These are phyloP conservation scores for Margaritispora aquatica DNA, from an alignment of 495 filamentous ascomycete genomes.

Conservation along the genomic window DNA sequence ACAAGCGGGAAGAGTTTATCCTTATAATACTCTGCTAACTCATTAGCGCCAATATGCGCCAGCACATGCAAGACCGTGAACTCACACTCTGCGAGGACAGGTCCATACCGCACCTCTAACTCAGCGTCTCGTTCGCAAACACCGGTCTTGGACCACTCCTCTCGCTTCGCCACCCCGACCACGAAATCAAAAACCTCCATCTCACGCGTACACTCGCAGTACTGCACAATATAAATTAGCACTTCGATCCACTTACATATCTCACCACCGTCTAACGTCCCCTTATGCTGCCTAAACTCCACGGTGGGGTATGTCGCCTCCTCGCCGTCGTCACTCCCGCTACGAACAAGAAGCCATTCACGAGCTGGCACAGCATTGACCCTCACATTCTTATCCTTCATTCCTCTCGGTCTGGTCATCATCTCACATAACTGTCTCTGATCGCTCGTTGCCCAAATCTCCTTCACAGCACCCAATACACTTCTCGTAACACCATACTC, in stretches of 20 bases:
- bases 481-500: background rate
- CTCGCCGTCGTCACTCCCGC: background rate
- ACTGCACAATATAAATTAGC: constrained; percentile 26
- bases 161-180: background rate
- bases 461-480: background rate
- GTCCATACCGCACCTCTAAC: background rate
- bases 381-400: background rate
- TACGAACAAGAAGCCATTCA: background rate
- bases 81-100: constrained; percentile 1
- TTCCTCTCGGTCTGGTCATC: background rate
- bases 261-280: constrained; percentile 26
- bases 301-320: constrained; percentile 22
- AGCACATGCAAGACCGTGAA: constrained; percentile 12
- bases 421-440: background rate
- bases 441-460: background rate
- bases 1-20: background rate
- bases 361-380: background rate
- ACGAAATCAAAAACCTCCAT: background rate
- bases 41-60: background rate
- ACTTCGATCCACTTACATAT: constrained; percentile 29
- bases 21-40: background rate
- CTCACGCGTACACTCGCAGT: constrained; percentile 11
- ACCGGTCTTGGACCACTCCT: constrained; percentile 4
- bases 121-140: background rate
- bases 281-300: constrained; percentile 40